Base-by-base conservation (phyloP, 352 stramenopile species). In the Globisporangium spiculum region DNA sequence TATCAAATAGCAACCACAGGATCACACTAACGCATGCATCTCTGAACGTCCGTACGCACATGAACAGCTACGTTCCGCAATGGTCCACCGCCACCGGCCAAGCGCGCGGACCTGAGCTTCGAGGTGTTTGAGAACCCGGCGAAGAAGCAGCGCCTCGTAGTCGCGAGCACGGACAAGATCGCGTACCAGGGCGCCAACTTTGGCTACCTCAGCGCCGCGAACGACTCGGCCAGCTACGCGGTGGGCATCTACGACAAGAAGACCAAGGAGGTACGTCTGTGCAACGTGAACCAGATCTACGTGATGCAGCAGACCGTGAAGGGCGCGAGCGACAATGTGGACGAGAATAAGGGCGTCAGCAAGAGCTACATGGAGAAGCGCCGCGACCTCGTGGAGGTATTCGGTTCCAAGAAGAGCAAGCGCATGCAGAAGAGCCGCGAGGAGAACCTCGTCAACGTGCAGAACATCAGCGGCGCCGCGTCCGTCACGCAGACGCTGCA, bases 141-240 rank as follows among this genome's bases (percentile, higher is more conserved):
- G 26, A 95, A 93, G 73, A 95, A 95, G 73, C 83, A 93, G 70
- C 84, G 84, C 27, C 71, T 95, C 27, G 85, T 95, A 54, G 74
- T 95, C 26, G 77, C 87, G 26, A 92, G 80, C 58, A 88, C 80
- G 2, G 84, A 95, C 52, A 92, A 89, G 63, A 82, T 95, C 60
- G 83, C 83, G 72, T 95, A 93, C 67, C 87, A 95, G 65, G 87
- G 82, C 52, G 87, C 87, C 58, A 95, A 95, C 72, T 95, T 95
- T 70, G 87, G 87, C 60, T 92, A 95, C 75, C 72, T 92, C 44
- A 81, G 82, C 55, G 70, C 85, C 7, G 79, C 75, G 36, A 87
- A 93, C 67, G 87, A 95, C 70, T 86, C 76, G 58, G 72, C 84
- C 48, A 84, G 76, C 71, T 93, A 95, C 63, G 87, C 79, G 2